Evolutionary conservation across 164 flowering plant species (phyloP).

Genomic region (grape (Vitis vinifera)): DNA sequence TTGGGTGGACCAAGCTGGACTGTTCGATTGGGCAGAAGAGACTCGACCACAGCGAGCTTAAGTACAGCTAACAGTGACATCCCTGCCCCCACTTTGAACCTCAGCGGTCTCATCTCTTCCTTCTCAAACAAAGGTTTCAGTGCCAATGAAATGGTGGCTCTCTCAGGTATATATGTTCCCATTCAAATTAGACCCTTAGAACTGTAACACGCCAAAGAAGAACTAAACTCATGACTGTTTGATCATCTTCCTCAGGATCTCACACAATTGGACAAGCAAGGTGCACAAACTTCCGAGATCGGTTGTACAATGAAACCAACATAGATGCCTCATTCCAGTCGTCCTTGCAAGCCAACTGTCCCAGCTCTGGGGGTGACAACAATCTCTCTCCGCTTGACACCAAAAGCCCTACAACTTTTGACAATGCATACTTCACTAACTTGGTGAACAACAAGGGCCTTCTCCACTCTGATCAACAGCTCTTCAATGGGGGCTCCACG

Average conservation of each 20-base stretch:
- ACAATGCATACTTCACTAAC: slow-evolving; percentile 3
- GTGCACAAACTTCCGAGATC: neutral
- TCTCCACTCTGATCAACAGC: slow-evolving; percentile 10
- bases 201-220: too few relatives aligned
- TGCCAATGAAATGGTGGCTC: slow-evolving; percentile 37
- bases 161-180: slow-evolving; percentile 21
- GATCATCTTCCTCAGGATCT: neutral
- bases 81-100: slow-evolving; percentile 27
- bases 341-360: neutral
- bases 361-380: slow-evolving; percentile 2
- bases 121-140: slow-evolving; percentile 32
- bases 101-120: slow-evolving; percentile 26
- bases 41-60: slow-evolving; percentile 38
- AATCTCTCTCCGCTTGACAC: neutral
- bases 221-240: too few relatives aligned
- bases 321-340: neutral
- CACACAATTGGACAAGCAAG: slow-evolving; percentile 8
- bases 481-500: slow-evolving; percentile 9
- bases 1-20: slow-evolving; percentile 37
- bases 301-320: slow-evolving; percentile 1
- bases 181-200: too few relatives aligned
- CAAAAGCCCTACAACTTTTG: neutral
- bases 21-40: slow-evolving; percentile 43
- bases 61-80: slow-evolving; percentile 35
- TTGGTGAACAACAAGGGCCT: slow-evolving; percentile 7